A percentile compares a stretch with the other conserved stretches of the same genome.
Evolutionary conservation across 2,329 filamentous ascomycete species (phyloP).

Genomic region (Penicillium digitatum): DNA sequence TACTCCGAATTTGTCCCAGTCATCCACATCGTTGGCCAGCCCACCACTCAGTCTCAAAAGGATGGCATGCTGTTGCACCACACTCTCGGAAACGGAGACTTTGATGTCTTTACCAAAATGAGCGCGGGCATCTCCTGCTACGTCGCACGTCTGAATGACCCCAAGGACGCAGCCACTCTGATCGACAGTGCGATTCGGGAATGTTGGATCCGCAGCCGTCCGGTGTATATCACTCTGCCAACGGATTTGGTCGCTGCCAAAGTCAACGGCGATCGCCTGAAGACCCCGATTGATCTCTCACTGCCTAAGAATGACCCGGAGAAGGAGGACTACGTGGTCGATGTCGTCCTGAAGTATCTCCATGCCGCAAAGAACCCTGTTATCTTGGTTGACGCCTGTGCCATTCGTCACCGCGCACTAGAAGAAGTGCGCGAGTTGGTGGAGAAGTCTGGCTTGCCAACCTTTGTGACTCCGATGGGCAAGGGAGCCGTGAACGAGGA

Average conservation of each 20-base stretch:
- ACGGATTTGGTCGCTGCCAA: slow-evolving; percentile 75
- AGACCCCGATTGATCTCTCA: slow-evolving; percentile 65
- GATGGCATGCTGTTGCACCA: slow-evolving; percentile 56
- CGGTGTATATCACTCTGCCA: slow-evolving; percentile 79
- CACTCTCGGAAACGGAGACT: slow-evolving; percentile 72
- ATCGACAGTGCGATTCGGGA: slow-evolving; percentile 74
- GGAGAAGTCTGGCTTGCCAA: slow-evolving; percentile 68
- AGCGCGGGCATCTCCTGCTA: slow-evolving; percentile 66
- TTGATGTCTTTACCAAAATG: slow-evolving; percentile 79
- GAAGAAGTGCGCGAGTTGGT: slow-evolving; percentile 69
- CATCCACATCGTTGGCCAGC: slow-evolving; percentile 58
- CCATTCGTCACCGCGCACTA: slow-evolving; percentile 70
- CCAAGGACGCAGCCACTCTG: slow-evolving; percentile 64
- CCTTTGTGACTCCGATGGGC: slow-evolving; percentile 87
- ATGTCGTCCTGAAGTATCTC: slow-evolving; percentile 70
- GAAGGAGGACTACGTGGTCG: slow-evolving; percentile 77
- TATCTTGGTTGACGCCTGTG: slow-evolving; percentile 78
- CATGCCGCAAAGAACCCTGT: slow-evolving; percentile 69
- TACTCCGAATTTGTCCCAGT: slow-evolving; percentile 70
- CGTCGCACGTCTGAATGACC: slow-evolving; percentile 66
- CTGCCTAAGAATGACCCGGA: slow-evolving; percentile 64
- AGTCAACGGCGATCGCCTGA: slow-evolving; percentile 67
- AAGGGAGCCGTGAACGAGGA: slow-evolving; percentile 79
- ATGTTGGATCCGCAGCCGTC: slow-evolving; percentile 69
- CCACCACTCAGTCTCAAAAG: slow-evolving; percentile 47